phyloP scores from a whole-genome alignment of 345 rosid species.

The Eucalyptus marginata region DNA sequence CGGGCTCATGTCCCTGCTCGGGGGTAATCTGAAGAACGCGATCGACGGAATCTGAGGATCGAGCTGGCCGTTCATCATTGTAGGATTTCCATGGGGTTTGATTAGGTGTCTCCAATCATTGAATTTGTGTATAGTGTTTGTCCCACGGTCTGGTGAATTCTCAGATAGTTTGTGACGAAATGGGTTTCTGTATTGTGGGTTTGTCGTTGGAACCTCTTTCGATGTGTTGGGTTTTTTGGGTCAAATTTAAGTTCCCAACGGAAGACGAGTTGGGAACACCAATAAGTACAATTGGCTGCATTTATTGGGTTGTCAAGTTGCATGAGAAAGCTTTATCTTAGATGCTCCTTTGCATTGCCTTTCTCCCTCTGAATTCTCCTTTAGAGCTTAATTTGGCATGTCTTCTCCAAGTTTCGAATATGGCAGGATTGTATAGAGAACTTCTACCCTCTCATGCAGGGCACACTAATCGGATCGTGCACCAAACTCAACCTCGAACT shows the following conservation, averaged over 20 bases:
- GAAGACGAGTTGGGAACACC: not conserved
- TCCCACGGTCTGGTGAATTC: not conserved
- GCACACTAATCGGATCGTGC: not conserved
- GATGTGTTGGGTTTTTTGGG: not conserved
- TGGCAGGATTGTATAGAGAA: not conserved
- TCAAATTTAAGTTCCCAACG: not conserved
- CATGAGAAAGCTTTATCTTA: not conserved
- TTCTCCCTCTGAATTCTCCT: not conserved
- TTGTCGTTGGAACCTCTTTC: not conserved
- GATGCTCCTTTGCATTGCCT: not conserved
- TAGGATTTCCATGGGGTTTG: not conserved
- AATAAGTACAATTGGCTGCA: not conserved
- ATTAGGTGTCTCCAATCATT: not conserved
- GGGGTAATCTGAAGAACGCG: slow-evolving; percentile 53
- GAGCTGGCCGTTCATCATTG: not conserved
- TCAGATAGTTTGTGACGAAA: not conserved
- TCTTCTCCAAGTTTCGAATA: not conserved
- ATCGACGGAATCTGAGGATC: slow-evolving; percentile 36
- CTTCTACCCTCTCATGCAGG: not conserved
- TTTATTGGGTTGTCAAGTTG: not conserved
- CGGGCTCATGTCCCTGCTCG: slow-evolving; percentile 73
- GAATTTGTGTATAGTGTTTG: slow-evolving; percentile 12
- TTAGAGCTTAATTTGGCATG: not conserved
- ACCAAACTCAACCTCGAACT: not conserved
- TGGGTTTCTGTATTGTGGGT: not conserved